These are phyloP conservation scores for Ceratocystis destructans DNA, from an alignment of 2,329 filamentous ascomycete species.

Conservation along the genomic window DNA sequence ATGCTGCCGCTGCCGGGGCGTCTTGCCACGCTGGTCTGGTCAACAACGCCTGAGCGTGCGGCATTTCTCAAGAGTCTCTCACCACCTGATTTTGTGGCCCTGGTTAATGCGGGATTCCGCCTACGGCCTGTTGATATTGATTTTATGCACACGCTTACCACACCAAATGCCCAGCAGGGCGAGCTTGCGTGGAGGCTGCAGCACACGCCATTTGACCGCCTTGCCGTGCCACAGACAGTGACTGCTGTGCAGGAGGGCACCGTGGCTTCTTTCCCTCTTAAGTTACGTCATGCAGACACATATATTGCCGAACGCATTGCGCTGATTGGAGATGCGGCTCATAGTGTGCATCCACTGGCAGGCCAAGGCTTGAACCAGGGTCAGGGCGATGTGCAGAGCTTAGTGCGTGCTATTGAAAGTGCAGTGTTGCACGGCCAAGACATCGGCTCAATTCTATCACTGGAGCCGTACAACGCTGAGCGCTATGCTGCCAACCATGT, in stretches of 20 bases:
- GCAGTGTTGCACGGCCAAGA: slow-evolving; percentile 77
- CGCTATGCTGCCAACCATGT: slow-evolving; percentile 71
- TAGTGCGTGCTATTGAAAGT: slow-evolving; percentile 60
- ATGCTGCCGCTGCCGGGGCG: slow-evolving; percentile 80
- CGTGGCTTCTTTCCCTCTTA: slow-evolving; percentile 80
- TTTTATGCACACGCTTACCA: slow-evolving; percentile 58
- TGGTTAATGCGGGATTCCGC: slow-evolving; percentile 89
- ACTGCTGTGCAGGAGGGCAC: slow-evolving; percentile 62
- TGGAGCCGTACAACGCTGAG: slow-evolving; percentile 70
- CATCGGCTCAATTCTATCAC: slow-evolving; percentile 60
- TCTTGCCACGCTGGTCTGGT: slow-evolving; percentile 82
- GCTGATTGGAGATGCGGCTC: slow-evolving; percentile 84
- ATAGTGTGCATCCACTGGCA: slow-evolving; percentile 86
- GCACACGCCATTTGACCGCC: slow-evolving; percentile 46
- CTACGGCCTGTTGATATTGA: slow-evolving; percentile 64
- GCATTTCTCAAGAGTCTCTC: slow-evolving; percentile 63
- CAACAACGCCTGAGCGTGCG: slow-evolving; percentile 70
- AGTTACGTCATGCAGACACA: slow-evolving; percentile 82
- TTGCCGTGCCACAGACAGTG: slow-evolving; percentile 51
- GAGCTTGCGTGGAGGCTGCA: slow-evolving; percentile 74
- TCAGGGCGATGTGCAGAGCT: slow-evolving; percentile 71
- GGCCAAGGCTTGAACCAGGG: slow-evolving; percentile 93
- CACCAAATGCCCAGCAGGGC: slow-evolving; percentile 42
- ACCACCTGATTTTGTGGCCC: slow-evolving; percentile 59
- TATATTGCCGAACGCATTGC: slow-evolving; percentile 86